phyloP scores from a whole-genome alignment of 1,284 basidiomycete genomes.

The Sporisorium scitamineum region DNA sequence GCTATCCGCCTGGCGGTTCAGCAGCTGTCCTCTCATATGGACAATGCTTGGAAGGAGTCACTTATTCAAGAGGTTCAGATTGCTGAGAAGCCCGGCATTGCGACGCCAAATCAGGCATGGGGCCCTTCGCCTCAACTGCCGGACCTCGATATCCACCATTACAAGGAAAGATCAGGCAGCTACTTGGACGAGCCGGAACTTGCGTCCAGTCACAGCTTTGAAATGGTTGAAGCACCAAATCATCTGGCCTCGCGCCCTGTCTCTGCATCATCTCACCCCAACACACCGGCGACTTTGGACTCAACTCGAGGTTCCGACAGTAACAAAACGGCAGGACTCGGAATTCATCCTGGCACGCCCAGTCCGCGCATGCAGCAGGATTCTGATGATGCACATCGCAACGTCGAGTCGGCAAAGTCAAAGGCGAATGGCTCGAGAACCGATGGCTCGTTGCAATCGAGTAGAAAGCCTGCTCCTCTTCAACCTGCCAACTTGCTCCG shows the following conservation, averaged over 20 bases:
- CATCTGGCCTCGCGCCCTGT: background rate
- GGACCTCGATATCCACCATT: constrained; percentile 38
- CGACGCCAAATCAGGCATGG: constrained; percentile 38
- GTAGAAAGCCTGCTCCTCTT: constrained; percentile 1
- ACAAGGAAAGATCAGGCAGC: constrained; percentile 47
- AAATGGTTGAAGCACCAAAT: background rate
- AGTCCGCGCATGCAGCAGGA: background rate
- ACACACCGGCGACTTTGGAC: background rate
- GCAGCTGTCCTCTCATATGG: constrained; percentile 57
- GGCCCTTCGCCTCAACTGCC: constrained; percentile 53
- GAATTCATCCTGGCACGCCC: constrained; percentile 9
- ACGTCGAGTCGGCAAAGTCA: background rate
- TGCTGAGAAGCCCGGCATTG: constrained; percentile 1
- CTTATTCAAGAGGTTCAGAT: constrained; percentile 23
- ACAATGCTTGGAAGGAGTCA: constrained; percentile 47
- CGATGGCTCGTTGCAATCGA: background rate
- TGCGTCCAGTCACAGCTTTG: constrained; percentile 1
- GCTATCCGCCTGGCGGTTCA: constrained; percentile 46
- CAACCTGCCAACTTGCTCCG: background rate
- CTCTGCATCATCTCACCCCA: constrained; percentile 8
- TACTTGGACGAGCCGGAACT: constrained; percentile 53
- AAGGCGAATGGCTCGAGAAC: background rate
- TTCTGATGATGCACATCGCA: background rate
- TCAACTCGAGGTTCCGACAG: background rate
- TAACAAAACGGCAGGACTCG: constrained; percentile 21